A percentile compares a stretch with the other conserved stretches of the same genome.
phyloP scores from a whole-genome alignment of 1,284 basidiomycete genomes.

The Chondrostereum purpureum region DNA sequence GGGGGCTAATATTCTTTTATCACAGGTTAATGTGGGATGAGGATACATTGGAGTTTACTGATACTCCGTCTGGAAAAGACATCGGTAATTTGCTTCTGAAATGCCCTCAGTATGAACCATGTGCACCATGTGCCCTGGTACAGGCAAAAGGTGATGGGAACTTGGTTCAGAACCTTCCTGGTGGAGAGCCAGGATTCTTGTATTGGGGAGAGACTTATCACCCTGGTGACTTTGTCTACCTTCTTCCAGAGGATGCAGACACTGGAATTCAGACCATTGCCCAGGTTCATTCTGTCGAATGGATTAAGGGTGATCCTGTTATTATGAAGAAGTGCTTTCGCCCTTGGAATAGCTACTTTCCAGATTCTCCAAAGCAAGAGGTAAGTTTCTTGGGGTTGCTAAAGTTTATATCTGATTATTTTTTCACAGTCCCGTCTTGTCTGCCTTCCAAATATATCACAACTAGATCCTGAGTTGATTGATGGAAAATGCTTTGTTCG shows the following conservation, averaged over 20 bases:
- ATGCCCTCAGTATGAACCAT: background rate
- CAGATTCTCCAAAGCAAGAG: background rate
- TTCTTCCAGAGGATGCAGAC: constrained; percentile 23
- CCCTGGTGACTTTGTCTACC: constrained; percentile 51
- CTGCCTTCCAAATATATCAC: constrained; percentile 21
- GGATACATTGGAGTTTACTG: background rate
- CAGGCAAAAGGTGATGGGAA: background rate
- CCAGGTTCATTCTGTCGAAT: constrained; percentile 40
- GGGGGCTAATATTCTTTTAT: constrained; percentile 25
- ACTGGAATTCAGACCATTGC: constrained; percentile 39
- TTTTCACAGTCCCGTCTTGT: constrained; percentile 40
- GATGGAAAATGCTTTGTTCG: constrained; percentile 43
- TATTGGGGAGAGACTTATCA: constrained; percentile 44
- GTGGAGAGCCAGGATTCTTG: background rate
- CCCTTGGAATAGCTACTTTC: too few species aligned
- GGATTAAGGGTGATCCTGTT: constrained; percentile 17
- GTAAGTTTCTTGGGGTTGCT: too few species aligned
- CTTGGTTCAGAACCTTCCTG: background rate
- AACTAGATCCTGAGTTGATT: constrained; percentile 29
- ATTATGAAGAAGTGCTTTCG: too few species aligned
- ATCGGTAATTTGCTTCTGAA: background rate
- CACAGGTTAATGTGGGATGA: constrained; percentile 8
- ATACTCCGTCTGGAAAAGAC: constrained; percentile 13
- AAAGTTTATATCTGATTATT: too few species aligned
- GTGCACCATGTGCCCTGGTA: background rate